Evolutionary conservation across 2,329 filamentous ascomycete species (phyloP).

Genomic region (Ophiognomonia clavigignenti-juglandacearum): DNA sequence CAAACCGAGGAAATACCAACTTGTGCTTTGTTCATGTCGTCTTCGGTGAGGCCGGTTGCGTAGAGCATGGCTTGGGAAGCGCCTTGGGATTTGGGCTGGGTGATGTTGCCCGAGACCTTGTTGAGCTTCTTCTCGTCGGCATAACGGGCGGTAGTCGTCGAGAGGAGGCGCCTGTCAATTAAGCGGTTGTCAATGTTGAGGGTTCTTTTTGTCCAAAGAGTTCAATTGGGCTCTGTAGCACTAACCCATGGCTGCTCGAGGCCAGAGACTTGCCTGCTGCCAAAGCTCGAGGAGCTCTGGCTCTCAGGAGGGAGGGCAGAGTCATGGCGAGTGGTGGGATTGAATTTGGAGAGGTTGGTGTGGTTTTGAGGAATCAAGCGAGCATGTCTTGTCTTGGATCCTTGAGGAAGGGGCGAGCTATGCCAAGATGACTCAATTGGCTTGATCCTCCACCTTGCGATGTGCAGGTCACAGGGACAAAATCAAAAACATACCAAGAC

Average conservation of each 20-base stretch:
- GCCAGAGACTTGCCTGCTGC: slow-evolving; percentile 11
- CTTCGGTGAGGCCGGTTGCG: slow-evolving; percentile 81
- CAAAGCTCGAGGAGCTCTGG: slow-evolving; percentile 19
- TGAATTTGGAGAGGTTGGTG: neutral
- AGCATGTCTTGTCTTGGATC: neutral
- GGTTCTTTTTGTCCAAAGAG: too few relatives aligned
- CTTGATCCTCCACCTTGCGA: slow-evolving; percentile 9
- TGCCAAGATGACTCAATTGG: slow-evolving; percentile 18
- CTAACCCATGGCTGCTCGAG: slow-evolving; percentile 20
- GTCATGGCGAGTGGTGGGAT: slow-evolving; percentile 11
- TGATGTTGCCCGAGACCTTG: slow-evolving; percentile 78
- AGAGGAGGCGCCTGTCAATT: slow-evolving; percentile 42
- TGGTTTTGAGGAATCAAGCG: slow-evolving; percentile 4
- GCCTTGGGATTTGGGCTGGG: slow-evolving; percentile 95
- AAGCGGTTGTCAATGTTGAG: slow-evolving; percentile 2
- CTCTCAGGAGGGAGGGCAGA: slow-evolving; percentile 17
- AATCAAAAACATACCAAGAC: slow-evolving; percentile 22
- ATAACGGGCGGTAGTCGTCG: slow-evolving; percentile 42
- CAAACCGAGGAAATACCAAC: slow-evolving; percentile 97
- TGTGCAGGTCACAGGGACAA: slow-evolving; percentile 25
- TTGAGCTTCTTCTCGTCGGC: slow-evolving; percentile 63
- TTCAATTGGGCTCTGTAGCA: neutral
- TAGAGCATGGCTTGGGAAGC: slow-evolving; percentile 99
- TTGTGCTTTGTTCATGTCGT: slow-evolving; percentile 93
- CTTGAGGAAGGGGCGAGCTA: slow-evolving; percentile 11